Percentiles rank a stretch among this genome's conserved stretches.
Evolutionary conservation across 140 eudicot species (phyloP).

Genomic region (Flaveria floridana): DNA sequence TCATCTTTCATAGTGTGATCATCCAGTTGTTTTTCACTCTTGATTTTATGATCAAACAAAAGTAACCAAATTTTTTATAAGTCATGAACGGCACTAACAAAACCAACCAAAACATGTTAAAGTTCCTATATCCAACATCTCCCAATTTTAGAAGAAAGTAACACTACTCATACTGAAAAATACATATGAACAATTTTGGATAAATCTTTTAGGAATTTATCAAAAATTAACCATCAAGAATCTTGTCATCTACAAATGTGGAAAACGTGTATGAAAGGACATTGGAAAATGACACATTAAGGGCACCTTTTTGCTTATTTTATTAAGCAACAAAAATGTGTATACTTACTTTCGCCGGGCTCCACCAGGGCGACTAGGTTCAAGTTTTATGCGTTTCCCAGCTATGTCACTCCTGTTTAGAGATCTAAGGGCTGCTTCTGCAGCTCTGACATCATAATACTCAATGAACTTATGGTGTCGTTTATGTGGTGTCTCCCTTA

Average conservation of each 20-base stretch:
- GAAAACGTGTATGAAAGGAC: not conserved
- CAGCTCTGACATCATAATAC: slow-evolving; percentile 87
- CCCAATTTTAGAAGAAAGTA: not conserved
- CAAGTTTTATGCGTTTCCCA: slow-evolving; percentile 95
- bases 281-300: not conserved
- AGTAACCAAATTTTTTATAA: not conserved
- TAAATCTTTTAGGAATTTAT: not conserved
- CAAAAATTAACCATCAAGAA: not conserved
- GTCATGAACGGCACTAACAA: not conserved
- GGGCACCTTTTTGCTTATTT: not conserved
- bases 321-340: not conserved
- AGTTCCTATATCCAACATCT: not conserved
- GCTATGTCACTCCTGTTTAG: slow-evolving; percentile 92
- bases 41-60: not conserved
- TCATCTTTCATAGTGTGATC: not conserved
- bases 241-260: not conserved
- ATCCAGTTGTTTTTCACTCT: not conserved
- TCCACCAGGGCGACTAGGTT: slow-evolving; percentile 98
- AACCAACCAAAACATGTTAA: slow-evolving; percentile 4
- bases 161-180: not conserved
- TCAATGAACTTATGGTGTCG: slow-evolving; percentile 88
- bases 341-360: slow-evolving; percentile 69
- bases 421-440: slow-evolving; percentile 92
- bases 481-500: slow-evolving; percentile 91
- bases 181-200: slow-evolving; percentile 1